These are phyloP conservation scores for Penicillium polonicum DNA, from an alignment of 2,329 filamentous ascomycete genomes.

Conservation along the genomic window DNA sequence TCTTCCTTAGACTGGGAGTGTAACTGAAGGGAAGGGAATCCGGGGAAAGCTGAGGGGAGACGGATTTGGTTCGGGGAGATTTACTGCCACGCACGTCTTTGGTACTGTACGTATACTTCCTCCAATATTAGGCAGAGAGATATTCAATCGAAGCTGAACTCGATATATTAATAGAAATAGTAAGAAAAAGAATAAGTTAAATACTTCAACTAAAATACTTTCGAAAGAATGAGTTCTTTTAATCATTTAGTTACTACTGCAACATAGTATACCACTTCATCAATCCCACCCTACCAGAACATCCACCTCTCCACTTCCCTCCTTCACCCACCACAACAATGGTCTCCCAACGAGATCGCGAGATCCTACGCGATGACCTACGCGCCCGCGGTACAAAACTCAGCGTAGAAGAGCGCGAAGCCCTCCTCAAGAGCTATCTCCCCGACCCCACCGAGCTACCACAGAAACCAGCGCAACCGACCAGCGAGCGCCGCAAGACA, in stretches of 20 bases:
- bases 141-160: neutral
- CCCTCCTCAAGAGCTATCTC: slow-evolving; percentile 53
- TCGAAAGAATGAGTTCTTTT: neutral
- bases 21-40: slow-evolving; percentile 1
- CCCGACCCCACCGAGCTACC: slow-evolving; percentile 44
- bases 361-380: slow-evolving; percentile 42
- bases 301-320: slow-evolving; percentile 10
- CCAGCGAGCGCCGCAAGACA: slow-evolving; percentile 26
- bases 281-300: neutral
- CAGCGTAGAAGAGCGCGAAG: slow-evolving; percentile 50
- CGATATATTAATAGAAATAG: neutral
- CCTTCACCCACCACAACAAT: slow-evolving; percentile 21
- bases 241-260: neutral
- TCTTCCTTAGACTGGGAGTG: neutral
- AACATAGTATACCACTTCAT: neutral
- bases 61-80: neutral
- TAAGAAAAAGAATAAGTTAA: neutral
- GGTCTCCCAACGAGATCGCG: slow-evolving; percentile 34
- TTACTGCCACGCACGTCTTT: slow-evolving; percentile 3
- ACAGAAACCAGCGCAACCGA: slow-evolving; percentile 10
- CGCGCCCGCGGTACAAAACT: slow-evolving; percentile 44
- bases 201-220: neutral
- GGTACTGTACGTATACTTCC: neutral
- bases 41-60: slow-evolving; percentile 6
- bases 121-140: neutral